Evolutionary conservation across 2,329 filamentous ascomycete genomes (phyloP).

Genomic region (Dendryphion nanum): DNA sequence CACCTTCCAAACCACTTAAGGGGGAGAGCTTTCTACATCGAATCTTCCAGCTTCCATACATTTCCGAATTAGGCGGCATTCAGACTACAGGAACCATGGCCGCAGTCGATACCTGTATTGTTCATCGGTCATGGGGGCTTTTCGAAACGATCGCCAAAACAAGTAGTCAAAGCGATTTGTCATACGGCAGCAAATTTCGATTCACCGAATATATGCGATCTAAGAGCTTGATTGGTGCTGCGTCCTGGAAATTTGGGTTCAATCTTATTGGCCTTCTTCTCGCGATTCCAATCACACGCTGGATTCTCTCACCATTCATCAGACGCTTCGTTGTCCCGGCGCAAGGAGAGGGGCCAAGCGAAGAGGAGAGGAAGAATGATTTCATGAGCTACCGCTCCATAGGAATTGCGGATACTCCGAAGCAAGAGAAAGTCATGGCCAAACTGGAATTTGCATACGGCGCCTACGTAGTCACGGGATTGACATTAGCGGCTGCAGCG

Average conservation of each 20-base stretch:
- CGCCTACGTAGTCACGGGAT: slow-evolving; percentile 66
- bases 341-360: slow-evolving; percentile 32
- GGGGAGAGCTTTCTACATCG: slow-evolving; percentile 38
- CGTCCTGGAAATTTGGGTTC: slow-evolving; percentile 51
- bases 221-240: slow-evolving; percentile 48
- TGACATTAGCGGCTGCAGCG: slow-evolving; percentile 64
- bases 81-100: slow-evolving; percentile 56
- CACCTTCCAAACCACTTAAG: slow-evolving; percentile 31
- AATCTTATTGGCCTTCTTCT: slow-evolving; percentile 45
- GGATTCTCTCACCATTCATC: slow-evolving; percentile 28
- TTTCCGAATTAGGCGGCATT: slow-evolving; percentile 59
- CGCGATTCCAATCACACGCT: slow-evolving; percentile 55
- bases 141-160: slow-evolving; percentile 35
- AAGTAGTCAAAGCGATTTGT: slow-evolving; percentile 40
- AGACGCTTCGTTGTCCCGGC: slow-evolving; percentile 28
- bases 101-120: slow-evolving; percentile 54
- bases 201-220: slow-evolving; percentile 58
- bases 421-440: slow-evolving; percentile 54
- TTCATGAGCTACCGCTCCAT: slow-evolving; percentile 64
- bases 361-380: slow-evolving; percentile 57
- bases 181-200: slow-evolving; percentile 58
- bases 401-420: slow-evolving; percentile 54
- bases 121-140: slow-evolving; percentile 60
- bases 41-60: slow-evolving; percentile 52
- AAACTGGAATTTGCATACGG: slow-evolving; percentile 59